Evolutionary conservation across 1,284 basidiomycete species (phyloP).

Genomic region (Puccinia hordei): DNA sequence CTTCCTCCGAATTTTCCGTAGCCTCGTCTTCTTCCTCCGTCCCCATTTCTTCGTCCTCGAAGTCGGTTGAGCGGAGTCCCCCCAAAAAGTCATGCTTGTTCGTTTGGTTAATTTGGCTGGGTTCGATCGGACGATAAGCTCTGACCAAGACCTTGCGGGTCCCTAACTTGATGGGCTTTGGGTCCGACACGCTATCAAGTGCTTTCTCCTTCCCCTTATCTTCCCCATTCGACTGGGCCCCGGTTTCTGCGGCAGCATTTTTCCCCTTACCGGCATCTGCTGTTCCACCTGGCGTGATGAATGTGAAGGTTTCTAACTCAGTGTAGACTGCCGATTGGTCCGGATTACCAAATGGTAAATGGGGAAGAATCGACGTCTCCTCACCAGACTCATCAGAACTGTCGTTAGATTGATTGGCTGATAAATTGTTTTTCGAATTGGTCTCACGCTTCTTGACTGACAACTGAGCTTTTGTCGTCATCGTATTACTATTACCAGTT

Average conservation of each 20-base stretch:
- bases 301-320: conserved; percentile 48
- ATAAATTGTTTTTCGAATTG: background rate
- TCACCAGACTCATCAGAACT: background rate
- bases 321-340: conserved; percentile 39
- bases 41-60: conserved; percentile 7
- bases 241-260: background rate
- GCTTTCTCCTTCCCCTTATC: conserved; percentile 31
- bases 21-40: conserved; percentile 6
- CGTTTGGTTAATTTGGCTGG: background rate
- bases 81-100: background rate
- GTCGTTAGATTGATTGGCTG: background rate
- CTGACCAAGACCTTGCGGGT: conserved; percentile 45
- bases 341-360: conserved; percentile 43
- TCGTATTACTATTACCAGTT: background rate
- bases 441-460: background rate
- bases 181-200: background rate
- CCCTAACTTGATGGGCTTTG: conserved; percentile 34
- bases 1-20: background rate
- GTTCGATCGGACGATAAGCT: conserved; percentile 40
- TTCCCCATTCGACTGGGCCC: background rate
- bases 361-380: conserved; percentile 11
- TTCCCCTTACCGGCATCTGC: too few species aligned
- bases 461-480: background rate
- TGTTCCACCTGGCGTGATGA: background rate
- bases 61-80: background rate